A percentile compares a stretch with the other conserved stretches of the same genome.
phyloP scores from a whole-genome alignment of 192 early-diverging fungal genomes.

The Coemansia reversa region DNA sequence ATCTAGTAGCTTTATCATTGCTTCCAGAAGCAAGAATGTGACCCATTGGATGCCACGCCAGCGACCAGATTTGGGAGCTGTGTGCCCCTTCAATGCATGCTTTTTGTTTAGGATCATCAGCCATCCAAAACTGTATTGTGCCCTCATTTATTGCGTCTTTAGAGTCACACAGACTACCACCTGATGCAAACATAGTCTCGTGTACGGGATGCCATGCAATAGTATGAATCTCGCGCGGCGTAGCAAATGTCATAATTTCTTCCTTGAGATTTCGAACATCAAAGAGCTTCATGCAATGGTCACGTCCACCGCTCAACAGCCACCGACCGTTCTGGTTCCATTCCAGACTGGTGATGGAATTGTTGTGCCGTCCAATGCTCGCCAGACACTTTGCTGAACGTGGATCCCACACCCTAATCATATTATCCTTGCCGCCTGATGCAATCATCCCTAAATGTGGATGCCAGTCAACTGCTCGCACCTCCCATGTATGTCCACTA shows the following conservation, averaged over 20 bases:
- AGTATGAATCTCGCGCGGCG: constrained; percentile 85
- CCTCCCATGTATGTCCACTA: constrained; percentile 94
- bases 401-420: constrained; percentile 98
- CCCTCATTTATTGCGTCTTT: constrained; percentile 70
- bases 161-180: constrained; percentile 63
- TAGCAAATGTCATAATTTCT: constrained; percentile 83
- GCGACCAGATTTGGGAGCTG: constrained; percentile 86
- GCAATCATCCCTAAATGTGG: constrained; percentile 89
- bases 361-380: constrained; percentile 92
- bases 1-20: constrained; percentile 94
- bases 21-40: constrained; percentile 92
- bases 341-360: constrained; percentile 80
- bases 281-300: constrained; percentile 89
- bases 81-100: constrained; percentile 75
- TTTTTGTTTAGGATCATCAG: constrained; percentile 59
- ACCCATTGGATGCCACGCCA: constrained; percentile 97
- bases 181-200: constrained; percentile 84
- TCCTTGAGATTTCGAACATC: constrained; percentile 90
- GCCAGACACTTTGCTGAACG: constrained; percentile 81
- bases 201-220: constrained; percentile 96
- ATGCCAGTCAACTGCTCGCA: constrained; percentile 97
- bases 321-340: constrained; percentile 99
- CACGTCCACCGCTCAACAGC: constrained; percentile 86
- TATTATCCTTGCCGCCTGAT: constrained; percentile 93
- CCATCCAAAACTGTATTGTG: constrained; percentile 68